Conservation (phyloP, 2,329 filamentous ascomycete species). For the Neopestalotiopsis rosae region DNA sequence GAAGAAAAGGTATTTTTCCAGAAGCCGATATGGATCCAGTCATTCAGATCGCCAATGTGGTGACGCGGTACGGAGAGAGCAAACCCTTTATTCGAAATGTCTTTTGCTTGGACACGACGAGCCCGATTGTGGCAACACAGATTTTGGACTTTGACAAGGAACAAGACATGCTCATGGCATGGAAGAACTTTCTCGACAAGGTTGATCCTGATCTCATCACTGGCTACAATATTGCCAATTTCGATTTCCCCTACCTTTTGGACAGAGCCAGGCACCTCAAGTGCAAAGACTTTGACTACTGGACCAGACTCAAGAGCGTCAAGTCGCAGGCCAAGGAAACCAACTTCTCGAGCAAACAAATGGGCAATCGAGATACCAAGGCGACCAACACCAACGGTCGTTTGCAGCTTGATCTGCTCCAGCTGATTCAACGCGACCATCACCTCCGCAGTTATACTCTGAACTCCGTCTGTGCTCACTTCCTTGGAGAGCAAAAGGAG, state of each 20-base stretch:
- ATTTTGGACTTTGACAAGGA: conserved; percentile 84
- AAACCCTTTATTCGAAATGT: conserved; percentile 97
- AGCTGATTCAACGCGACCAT: conserved; percentile 92
- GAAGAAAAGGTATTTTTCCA: conserved; percentile 95
- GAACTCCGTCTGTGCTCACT: conserved; percentile 94
- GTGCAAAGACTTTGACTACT: conserved; percentile 80
- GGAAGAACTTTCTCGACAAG: conserved; percentile 87
- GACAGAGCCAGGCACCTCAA: conserved; percentile 88
- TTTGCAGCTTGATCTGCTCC: conserved; percentile 91
- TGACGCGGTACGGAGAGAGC: conserved; percentile 91
- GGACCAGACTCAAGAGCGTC: conserved; percentile 77
- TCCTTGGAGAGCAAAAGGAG: conserved; percentile 96
- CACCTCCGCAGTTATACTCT: conserved; percentile 96
- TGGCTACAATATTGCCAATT: conserved; percentile 98
- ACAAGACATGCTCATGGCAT: conserved; percentile 87
- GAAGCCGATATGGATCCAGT: conserved; percentile 91
- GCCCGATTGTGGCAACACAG: conserved; percentile 92
- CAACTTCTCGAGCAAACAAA: conserved; percentile 96
- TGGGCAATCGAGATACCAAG: conserved; percentile 95
- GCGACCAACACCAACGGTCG: conserved; percentile 93
- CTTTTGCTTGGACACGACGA: conserved; percentile 92
- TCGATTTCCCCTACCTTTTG: conserved; percentile 96
- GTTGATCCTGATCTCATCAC: conserved; percentile 98
- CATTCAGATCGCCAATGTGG: conserved; percentile 97
- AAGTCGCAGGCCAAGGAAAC: conserved; percentile 76